These are phyloP conservation scores for slime mould (Dictyostelium discoideum) DNA, from an alignment of 78 protist genomes.

Conservation along the genomic window DNA sequence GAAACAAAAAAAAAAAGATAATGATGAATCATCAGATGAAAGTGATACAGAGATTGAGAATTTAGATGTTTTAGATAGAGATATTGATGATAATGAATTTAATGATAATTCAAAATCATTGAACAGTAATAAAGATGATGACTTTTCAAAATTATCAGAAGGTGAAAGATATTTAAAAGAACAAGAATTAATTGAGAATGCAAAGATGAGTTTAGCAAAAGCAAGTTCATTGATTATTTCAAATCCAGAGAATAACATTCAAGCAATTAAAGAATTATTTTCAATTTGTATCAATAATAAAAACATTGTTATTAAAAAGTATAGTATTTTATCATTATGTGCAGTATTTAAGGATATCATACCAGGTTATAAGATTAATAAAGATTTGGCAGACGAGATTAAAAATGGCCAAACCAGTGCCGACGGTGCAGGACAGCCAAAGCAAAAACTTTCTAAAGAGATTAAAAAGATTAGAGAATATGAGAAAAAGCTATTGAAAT, in stretches of 20 bases:
- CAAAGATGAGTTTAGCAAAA: slow-evolving; percentile 5
- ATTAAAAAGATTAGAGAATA: slow-evolving; percentile 37
- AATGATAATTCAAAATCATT: neutral
- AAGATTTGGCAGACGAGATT: slow-evolving; percentile 5
- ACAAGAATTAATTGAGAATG: slow-evolving; percentile 31
- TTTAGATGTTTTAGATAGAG: neutral
- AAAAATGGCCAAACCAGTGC: neutral
- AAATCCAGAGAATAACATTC: slow-evolving; percentile 63
- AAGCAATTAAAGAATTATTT: slow-evolving; percentile 35
- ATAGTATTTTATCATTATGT: slow-evolving; percentile 38
- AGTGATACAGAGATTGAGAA: slow-evolving; percentile 14
- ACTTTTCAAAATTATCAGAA: neutral
- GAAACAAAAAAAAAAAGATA: slow-evolving; percentile 8
- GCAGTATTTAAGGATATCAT: slow-evolving; percentile 73
- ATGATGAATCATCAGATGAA: slow-evolving; percentile 21
- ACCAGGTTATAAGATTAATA: slow-evolving; percentile 64
- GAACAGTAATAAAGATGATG: no score
- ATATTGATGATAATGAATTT: neutral
- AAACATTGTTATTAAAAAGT: slow-evolving; percentile 29
- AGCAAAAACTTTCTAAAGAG: slow-evolving; percentile 22
- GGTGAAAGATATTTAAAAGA: slow-evolving; percentile 36
- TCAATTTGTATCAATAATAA: slow-evolving; percentile 43
- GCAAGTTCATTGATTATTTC: slow-evolving; percentile 1
- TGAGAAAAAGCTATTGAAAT: slow-evolving; percentile 61
- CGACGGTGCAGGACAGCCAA: neutral